Conservation (phyloP, 192 early-diverging fungal species). For the Geosiphon pyriformis region DNA sequence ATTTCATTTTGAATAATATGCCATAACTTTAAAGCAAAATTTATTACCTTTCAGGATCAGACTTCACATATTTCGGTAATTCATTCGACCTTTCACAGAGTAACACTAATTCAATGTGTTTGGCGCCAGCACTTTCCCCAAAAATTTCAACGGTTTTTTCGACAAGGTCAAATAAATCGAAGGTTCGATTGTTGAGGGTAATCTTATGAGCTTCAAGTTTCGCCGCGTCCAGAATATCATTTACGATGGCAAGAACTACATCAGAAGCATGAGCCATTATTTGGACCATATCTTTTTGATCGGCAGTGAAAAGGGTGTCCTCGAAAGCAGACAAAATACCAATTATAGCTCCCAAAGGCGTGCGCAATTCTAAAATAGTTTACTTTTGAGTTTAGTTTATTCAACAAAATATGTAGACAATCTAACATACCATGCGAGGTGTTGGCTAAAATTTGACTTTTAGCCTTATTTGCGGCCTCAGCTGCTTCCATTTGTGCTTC, state of each 20-base stretch:
- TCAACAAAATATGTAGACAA: not conserved
- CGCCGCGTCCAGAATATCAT: slow-evolving; percentile 37
- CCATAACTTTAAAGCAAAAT: no score
- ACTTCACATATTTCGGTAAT: slow-evolving; percentile 37
- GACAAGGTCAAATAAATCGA: slow-evolving; percentile 35
- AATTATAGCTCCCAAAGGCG: slow-evolving; percentile 39
- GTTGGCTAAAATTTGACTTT: slow-evolving; percentile 36
- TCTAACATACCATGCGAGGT: slow-evolving; percentile 33
- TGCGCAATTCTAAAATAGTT: slow-evolving; percentile 15
- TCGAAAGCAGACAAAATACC: slow-evolving; percentile 38
- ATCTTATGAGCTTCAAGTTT: slow-evolving; percentile 38
- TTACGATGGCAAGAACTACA: slow-evolving; percentile 35
- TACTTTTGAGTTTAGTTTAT: not conserved
- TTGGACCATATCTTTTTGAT: slow-evolving; percentile 40
- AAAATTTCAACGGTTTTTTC: slow-evolving; percentile 38
- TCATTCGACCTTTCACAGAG: slow-evolving; percentile 37
- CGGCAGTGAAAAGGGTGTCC: slow-evolving; percentile 34
- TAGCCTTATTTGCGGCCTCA: slow-evolving; percentile 35
- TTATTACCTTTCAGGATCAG: slow-evolving; percentile 25
- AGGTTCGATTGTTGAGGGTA: slow-evolving; percentile 40
- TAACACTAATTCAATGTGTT: slow-evolving; percentile 37
- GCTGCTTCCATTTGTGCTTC: slow-evolving; percentile 40
- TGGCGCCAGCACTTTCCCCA: slow-evolving; percentile 31
- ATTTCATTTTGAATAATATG: no score
- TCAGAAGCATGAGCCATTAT: slow-evolving; percentile 39